Percentiles rank a stretch among this genome's conserved stretches.
Conservation (phyloP, 2,329 filamentous ascomycete species). For the Fusarium brevicatenulatum region DNA sequence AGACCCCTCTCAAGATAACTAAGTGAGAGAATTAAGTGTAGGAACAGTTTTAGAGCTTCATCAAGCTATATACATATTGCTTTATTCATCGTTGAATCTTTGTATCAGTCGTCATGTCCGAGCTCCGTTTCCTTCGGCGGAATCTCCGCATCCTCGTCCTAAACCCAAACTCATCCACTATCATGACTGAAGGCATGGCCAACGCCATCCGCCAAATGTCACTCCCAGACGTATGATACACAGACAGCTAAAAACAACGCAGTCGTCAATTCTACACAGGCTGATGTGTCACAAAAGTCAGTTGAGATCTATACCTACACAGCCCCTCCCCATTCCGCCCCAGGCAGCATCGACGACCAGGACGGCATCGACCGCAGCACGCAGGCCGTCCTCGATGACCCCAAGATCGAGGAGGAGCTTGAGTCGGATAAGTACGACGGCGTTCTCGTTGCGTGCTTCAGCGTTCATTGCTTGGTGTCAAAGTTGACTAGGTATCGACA, state of each 20-base stretch:
- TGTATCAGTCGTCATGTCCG: slow-evolving; percentile 31
- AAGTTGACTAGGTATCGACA: slow-evolving; percentile 57
- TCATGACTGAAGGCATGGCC: slow-evolving; percentile 76
- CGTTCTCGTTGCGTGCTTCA: slow-evolving; percentile 91
- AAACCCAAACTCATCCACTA: slow-evolving; percentile 80
- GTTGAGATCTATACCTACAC: slow-evolving; percentile 72
- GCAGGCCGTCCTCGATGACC: slow-evolving; percentile 66
- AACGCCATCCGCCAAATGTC: slow-evolving; percentile 57
- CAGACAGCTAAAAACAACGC: not conserved
- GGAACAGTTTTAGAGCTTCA: not conserved
- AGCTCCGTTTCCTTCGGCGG: slow-evolving; percentile 26
- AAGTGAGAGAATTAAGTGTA: not conserved
- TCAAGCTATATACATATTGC: not conserved
- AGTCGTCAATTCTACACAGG: slow-evolving; percentile 7
- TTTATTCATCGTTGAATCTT: not conserved
- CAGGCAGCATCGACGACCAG: slow-evolving; percentile 81
- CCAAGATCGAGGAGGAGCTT: slow-evolving; percentile 52
- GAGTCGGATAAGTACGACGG: slow-evolving; percentile 68
- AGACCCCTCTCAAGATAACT: slow-evolving; percentile 10
- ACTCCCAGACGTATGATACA: slow-evolving; percentile 40
- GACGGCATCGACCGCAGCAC: slow-evolving; percentile 73
- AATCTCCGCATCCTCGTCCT: slow-evolving; percentile 69
- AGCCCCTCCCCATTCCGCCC: slow-evolving; percentile 64
- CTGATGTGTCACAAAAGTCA: slow-evolving; percentile 48
- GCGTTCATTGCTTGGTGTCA: slow-evolving; percentile 79